phyloP scores from a whole-genome alignment of 208 protist species.

The Trypanosomatidae sp. region DNA sequence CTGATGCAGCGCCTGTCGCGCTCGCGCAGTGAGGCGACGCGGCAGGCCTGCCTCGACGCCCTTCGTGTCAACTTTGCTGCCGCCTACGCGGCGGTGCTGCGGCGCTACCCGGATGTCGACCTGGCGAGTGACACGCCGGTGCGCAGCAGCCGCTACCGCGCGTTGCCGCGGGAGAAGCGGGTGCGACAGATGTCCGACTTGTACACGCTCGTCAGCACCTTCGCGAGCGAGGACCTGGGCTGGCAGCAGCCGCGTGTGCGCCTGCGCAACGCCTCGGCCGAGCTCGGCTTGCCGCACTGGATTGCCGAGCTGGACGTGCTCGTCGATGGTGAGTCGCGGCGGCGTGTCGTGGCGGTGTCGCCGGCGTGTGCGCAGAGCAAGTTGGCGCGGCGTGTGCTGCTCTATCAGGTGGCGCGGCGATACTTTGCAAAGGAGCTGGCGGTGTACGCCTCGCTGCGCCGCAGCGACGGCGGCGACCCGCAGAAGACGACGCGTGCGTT shows the following conservation, averaged over 20 bases:
- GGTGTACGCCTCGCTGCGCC: conserved; percentile 31
- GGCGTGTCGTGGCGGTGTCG: conserved; percentile 63
- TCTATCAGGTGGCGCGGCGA: conserved; percentile 52
- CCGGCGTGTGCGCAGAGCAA: conserved; percentile 42
- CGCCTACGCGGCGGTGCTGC: conserved; percentile 52
- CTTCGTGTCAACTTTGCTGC: conserved; percentile 73
- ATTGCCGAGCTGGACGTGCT: conserved; percentile 79
- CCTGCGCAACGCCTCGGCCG: conserved; percentile 47
- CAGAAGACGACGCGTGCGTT: conserved; percentile 4
- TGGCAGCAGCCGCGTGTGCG: conserved; percentile 73
- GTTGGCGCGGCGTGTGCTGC: conserved; percentile 42
- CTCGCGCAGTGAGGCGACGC: conserved; percentile 67
- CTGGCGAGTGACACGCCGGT: conserved; percentile 53
- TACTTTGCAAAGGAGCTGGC: conserved; percentile 75
- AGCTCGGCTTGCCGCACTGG: conserved; percentile 70
- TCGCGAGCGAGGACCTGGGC: conserved; percentile 79
- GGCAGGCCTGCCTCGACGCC: conserved; percentile 55
- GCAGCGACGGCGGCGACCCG: conserved; percentile 45
- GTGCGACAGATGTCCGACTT: conserved; percentile 59
- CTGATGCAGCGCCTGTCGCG: conserved; percentile 47
- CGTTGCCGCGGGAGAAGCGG: conserved; percentile 77
- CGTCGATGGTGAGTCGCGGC: conserved; percentile 45
- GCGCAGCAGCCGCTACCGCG: conserved; percentile 40
- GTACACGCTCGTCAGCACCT: conserved; percentile 43
- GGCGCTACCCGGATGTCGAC: conserved; percentile 66